Evolutionary conservation across 2,329 filamentous ascomycete species (phyloP), one percentile per base, ranked within the genome.

Genomic region (Cylindrodendrum hubeiense): DNA sequence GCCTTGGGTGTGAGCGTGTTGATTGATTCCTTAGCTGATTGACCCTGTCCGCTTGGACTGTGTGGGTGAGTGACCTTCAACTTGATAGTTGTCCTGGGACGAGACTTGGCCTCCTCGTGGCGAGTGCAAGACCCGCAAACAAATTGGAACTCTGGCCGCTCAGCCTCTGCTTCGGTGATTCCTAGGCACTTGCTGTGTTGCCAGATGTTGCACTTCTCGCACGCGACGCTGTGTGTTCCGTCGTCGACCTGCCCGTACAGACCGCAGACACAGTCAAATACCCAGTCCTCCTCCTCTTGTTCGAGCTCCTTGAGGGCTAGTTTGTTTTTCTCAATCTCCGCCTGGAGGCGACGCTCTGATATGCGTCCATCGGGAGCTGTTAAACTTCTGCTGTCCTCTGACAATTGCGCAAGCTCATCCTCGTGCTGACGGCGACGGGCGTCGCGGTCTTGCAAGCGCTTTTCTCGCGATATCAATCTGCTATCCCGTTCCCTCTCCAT

Each of bases 181-280:
- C 91, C 91, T 65, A 97, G 87, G 76, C 96, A 99, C 74, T 92
- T 93, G 84, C 94, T 97, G 77, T 99, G 96, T 78, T 98, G 95
- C 96, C 96, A 99, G 51, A 97, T 91, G 76, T 91, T 97, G 83
- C 96, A 99, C 71, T 86, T 90, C 76, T 99, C 96, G 80, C 96
- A 99, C 28, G 95, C 93, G 69, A 99, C 90, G 77, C 94, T 97
- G 77, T 97, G 95, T 8, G 93, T 91, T 37, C 96, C 96, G 77
- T 98, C 96, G 74, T 99, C 96, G 64, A 98, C 93, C 72, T 97
- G 91, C 22, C 96, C 96, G 78, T 97, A 91, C 22, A 94, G 87
- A 26, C 95, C 95, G 78, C 96, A 99, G 26, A 93, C 87, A 77
- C 96, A 99, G 77, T 99, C 96, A 73, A 99, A 99, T 41, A 94